These are phyloP conservation scores for Metschnikowia dekortorum DNA, from an alignment of 805 yeast species.

Conservation along the genomic window DNA sequence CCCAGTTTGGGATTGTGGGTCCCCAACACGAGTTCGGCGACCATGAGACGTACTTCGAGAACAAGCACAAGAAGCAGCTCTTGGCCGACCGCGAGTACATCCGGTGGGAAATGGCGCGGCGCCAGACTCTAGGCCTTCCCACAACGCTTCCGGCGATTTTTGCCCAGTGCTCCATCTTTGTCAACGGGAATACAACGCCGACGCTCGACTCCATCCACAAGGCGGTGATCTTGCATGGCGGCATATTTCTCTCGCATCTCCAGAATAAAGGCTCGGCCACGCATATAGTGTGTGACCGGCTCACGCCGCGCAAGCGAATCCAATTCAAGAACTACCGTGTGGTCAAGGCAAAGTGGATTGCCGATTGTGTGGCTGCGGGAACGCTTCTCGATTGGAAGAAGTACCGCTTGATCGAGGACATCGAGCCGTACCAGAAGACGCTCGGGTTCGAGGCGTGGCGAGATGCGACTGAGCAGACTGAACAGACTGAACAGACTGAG, in stretches of 20 bases:
- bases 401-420: slow-evolving; percentile 47
- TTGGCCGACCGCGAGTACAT: slow-evolving; percentile 47
- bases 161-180: slow-evolving; percentile 59
- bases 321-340: slow-evolving; percentile 69
- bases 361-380: slow-evolving; percentile 51
- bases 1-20: slow-evolving; percentile 24
- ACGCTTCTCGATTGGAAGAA: slow-evolving; percentile 65
- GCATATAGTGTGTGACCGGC: slow-evolving; percentile 73
- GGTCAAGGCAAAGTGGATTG: slow-evolving; percentile 79
- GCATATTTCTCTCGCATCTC: slow-evolving; percentile 64
- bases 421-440: slow-evolving; percentile 52
- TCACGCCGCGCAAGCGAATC: slow-evolving; percentile 70
- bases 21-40: slow-evolving; percentile 56
- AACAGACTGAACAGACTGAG: background rate
- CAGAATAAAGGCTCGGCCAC: slow-evolving; percentile 71
- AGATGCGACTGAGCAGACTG: background rate
- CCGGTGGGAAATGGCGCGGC: slow-evolving; percentile 44
- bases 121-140: slow-evolving; percentile 13
- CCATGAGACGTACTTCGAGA: slow-evolving; percentile 57
- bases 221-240: slow-evolving; percentile 74
- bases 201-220: slow-evolving; percentile 69
- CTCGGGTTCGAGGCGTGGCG: slow-evolving; percentile 17
- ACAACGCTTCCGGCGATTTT: slow-evolving; percentile 42
- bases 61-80: slow-evolving; percentile 62
- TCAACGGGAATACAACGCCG: slow-evolving; percentile 88